Conservation (phyloP, 345 rosid species). For the Sonneratia alba region DNA sequence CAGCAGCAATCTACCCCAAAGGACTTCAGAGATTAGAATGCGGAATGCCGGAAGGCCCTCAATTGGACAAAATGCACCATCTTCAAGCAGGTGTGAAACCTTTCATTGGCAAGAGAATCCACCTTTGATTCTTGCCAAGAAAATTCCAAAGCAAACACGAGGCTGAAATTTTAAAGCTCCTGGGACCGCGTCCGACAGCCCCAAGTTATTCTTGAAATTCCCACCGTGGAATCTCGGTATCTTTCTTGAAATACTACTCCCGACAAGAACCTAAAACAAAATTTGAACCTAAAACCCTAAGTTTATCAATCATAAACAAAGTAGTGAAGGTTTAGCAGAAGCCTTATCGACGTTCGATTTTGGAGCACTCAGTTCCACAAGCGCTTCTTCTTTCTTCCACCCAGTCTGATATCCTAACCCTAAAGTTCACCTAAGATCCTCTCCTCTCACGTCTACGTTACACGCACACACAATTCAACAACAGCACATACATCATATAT, state of each 20-base stretch:
- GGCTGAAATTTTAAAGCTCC: not conserved
- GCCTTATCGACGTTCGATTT: slow-evolving; percentile 18
- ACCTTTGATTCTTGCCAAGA: slow-evolving; percentile 11
- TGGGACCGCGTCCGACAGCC: slow-evolving; percentile 3
- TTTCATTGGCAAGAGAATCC: slow-evolving; percentile 8
- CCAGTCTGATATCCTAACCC: slow-evolving; percentile 23
- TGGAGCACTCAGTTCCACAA: slow-evolving; percentile 1
- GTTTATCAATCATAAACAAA: not conserved
- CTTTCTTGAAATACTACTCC: not conserved
- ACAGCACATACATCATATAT: slow-evolving; percentile 9
- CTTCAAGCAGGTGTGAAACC: not conserved
- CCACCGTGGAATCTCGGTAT: slow-evolving; percentile 4
- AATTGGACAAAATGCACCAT: too few species aligned
- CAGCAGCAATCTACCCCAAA: too few species aligned
- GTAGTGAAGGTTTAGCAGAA: not conserved
- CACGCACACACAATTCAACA: slow-evolving; percentile 24
- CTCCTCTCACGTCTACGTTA: slow-evolving; percentile 20
- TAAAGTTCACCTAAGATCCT: slow-evolving; percentile 24
- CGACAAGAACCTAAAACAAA: not conserved
- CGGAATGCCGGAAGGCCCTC: too few species aligned
- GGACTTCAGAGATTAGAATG: too few species aligned
- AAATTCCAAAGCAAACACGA: not conserved
- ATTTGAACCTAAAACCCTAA: not conserved
- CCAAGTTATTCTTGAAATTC: slow-evolving; percentile 4
- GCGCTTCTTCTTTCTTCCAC: slow-evolving; percentile 12